Conservation (phyloP, 2,329 filamentous ascomycete species). For the Xylariales sp. region DNA sequence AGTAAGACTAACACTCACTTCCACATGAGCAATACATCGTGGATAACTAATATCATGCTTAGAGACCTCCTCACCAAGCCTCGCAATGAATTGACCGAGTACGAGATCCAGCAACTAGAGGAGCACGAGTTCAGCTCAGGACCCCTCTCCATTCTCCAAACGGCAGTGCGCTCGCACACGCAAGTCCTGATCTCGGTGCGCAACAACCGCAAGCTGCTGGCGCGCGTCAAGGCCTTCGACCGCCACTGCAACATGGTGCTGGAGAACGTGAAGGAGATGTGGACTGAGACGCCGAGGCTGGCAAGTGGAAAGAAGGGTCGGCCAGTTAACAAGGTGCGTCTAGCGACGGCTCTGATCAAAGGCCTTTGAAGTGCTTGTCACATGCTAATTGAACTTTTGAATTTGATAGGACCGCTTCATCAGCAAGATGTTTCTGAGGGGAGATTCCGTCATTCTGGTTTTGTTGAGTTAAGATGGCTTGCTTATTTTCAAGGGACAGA, state of each 20-base stretch:
- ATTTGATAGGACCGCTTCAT: constrained; percentile 98
- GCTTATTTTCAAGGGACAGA: neutral
- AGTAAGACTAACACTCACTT: constrained; percentile 43
- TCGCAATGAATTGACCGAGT: constrained; percentile 77
- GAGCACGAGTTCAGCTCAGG: constrained; percentile 77
- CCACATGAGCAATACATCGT: neutral
- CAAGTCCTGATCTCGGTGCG: constrained; percentile 97
- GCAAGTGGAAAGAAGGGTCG: constrained; percentile 83
- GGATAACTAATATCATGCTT: constrained; percentile 23
- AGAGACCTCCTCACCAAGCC: constrained; percentile 89
- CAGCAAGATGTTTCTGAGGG: constrained; percentile 92
- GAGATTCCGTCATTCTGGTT: constrained; percentile 84
- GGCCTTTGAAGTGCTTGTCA: no score
- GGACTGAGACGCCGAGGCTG: constrained; percentile 86
- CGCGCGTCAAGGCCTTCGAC: constrained; percentile 97
- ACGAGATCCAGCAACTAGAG: constrained; percentile 57
- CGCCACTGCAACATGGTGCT: constrained; percentile 99
- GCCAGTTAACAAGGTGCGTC: constrained; percentile 94
- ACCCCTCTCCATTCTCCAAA: constrained; percentile 90
- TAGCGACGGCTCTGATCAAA: no score
- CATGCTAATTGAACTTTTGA: no score
- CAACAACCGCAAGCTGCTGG: constrained; percentile 96
- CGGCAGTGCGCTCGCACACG: constrained; percentile 87
- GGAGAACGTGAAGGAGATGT: constrained; percentile 99
- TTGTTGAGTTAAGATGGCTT: constrained; percentile 69